Conservation (phyloP, 2,329 filamentous ascomycete species). For the Cladosporium sp. region DNA sequence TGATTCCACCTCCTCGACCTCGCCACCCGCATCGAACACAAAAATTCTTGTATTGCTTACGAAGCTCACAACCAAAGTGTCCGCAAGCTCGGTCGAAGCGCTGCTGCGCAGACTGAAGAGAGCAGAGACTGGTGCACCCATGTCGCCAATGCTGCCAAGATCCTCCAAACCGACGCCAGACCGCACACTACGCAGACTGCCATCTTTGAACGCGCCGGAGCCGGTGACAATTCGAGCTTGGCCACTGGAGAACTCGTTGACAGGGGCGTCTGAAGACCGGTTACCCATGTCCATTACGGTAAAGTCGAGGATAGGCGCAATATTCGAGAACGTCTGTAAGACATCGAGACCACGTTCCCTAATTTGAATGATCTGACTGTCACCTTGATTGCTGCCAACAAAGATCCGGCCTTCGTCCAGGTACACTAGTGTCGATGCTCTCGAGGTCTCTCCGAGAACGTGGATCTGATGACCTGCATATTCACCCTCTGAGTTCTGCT, state of each 20-base stretch:
- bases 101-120: conserved; percentile 59
- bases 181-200: conserved; percentile 81
- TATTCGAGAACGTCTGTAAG: conserved; percentile 74
- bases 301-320: conserved; percentile 90
- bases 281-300: conserved; percentile 95
- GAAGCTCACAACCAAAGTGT: conserved; percentile 76
- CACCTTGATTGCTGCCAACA: conserved; percentile 86
- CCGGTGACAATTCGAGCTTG: conserved; percentile 91
- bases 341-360: conserved; percentile 56
- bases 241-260: conserved; percentile 89
- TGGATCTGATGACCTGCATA: conserved; percentile 71
- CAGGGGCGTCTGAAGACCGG: conserved; percentile 69
- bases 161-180: conserved; percentile 93
- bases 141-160: conserved; percentile 73
- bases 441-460: conserved; percentile 64
- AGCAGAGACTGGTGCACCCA: conserved; percentile 47
- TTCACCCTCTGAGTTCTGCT: conserved; percentile 58
- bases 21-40: conserved; percentile 66
- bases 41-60: conserved; percentile 82
- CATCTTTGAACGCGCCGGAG: conserved; percentile 84
- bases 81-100: conserved; percentile 62
- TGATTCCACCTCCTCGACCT: conserved; percentile 79
- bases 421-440: conserved; percentile 75
- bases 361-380: conserved; percentile 76
- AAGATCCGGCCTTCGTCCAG: conserved; percentile 71